Evolutionary conservation across 805 yeast genomes (phyloP).

Genomic region (Candida tammaniensis): DNA sequence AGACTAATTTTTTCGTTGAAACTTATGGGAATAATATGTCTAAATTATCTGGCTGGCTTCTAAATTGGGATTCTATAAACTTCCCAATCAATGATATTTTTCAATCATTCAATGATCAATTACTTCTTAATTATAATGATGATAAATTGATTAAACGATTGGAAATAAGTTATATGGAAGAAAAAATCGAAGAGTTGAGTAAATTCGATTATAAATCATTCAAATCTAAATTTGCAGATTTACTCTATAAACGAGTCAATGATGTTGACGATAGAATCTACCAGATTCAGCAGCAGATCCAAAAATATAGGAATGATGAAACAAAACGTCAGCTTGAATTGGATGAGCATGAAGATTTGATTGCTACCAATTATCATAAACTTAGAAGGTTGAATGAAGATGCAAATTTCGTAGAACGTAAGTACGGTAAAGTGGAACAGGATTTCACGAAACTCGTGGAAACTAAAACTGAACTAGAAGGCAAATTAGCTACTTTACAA

Average conservation of each 20-base stretch:
- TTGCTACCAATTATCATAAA: conserved; percentile 30
- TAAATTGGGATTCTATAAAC: conserved; percentile 18
- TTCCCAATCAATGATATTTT: conserved; percentile 15
- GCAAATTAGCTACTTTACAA: conserved; percentile 10
- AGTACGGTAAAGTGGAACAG: conserved; percentile 27
- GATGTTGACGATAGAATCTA: conserved; percentile 17
- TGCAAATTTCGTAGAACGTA: conserved; percentile 30
- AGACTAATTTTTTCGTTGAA: conserved; percentile 19
- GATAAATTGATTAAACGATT: conserved; percentile 24
- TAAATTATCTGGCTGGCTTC: conserved; percentile 25
- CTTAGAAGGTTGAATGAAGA: conserved; percentile 35
- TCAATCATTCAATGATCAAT: conserved; percentile 20
- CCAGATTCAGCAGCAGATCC: conserved; percentile 15
- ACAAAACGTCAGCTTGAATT: conserved; percentile 28
- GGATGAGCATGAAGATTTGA: conserved; percentile 32
- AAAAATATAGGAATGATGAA: conserved; percentile 23
- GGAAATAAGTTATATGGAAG: conserved; percentile 13
- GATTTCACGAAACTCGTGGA: conserved; percentile 23
- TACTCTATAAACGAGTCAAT: conserved; percentile 20
- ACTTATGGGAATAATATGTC: conserved; percentile 28
- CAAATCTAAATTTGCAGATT: conserved; percentile 27
- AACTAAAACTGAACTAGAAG: conserved; percentile 14
- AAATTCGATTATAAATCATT: conserved; percentile 24
- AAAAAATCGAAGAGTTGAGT: conserved; percentile 7
- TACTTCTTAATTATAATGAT: conserved; percentile 18